phyloP scores from a whole-genome alignment of 2,329 filamentous ascomycete genomes.

The Aspergillus novoparasiticus region DNA sequence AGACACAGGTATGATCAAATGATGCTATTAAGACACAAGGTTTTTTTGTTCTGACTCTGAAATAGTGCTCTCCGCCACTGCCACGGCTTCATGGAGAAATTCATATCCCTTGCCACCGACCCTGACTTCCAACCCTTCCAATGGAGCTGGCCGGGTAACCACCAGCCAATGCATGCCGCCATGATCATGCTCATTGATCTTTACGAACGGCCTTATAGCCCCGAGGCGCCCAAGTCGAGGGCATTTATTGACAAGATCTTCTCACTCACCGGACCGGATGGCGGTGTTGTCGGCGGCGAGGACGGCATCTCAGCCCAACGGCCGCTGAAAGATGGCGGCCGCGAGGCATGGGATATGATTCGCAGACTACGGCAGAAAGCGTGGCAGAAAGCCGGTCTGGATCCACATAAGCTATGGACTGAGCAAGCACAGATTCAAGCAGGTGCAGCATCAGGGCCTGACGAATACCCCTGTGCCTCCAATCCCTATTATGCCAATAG shows the following conservation, averaged over 20 bases:
- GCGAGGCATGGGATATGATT: constrained; percentile 53
- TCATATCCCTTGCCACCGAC: constrained; percentile 50
- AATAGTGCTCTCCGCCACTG: constrained; percentile 48
- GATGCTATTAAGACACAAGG: not conserved
- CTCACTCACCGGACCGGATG: constrained; percentile 47
- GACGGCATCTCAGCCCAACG: constrained; percentile 47
- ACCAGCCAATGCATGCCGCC: constrained; percentile 29
- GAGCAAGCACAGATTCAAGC: constrained; percentile 48
- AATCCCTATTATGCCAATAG: constrained; percentile 16
- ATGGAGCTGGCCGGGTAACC: constrained; percentile 50
- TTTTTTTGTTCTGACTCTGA: constrained; percentile 10
- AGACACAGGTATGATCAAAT: constrained; percentile 42
- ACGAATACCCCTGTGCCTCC: constrained; percentile 18
- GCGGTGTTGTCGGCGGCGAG: constrained; percentile 49
- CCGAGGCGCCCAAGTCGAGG: constrained; percentile 48
- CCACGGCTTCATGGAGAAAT: constrained; percentile 53
- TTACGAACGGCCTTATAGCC: constrained; percentile 49
- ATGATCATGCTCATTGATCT: constrained; percentile 54
- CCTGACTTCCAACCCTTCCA: constrained; percentile 52
- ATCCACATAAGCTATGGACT: constrained; percentile 51
- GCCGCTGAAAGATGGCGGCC: constrained; percentile 50
- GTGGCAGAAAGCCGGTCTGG: constrained; percentile 52
- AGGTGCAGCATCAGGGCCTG: constrained; percentile 29
- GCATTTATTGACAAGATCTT: constrained; percentile 52
- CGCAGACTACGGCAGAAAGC: constrained; percentile 49